Base-by-base conservation (phyloP, 176 grass and related monocot genomes). In the Lolium rigidum region DNA sequence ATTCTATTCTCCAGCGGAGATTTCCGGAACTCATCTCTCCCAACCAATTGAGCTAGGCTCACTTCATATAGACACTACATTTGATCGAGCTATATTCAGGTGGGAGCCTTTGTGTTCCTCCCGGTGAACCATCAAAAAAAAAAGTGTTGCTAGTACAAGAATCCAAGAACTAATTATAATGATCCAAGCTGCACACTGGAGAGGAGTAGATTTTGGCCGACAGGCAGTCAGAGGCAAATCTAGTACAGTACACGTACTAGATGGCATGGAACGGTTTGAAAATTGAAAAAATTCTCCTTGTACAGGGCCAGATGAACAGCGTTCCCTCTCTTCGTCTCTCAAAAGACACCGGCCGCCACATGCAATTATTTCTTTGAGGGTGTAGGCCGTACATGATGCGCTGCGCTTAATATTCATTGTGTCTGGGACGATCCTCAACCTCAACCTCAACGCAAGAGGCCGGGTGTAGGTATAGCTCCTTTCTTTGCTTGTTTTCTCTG, bases 261-360 rank as follows among this genome's bases (percentile, higher is more conserved):
- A 46, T 43, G 1, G 15, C 60, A 28, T 13, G 20, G 39, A 67
- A 70, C n/a, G n/a, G 65, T 77, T 84, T 91, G 26, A 85, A 87
- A 80, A 80, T 57, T 17, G 31, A 57, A 84, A 59, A 74, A 81
- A 61, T 71, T 70, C 76, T 63, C 17, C 68, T 1, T 77, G 77
- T 28, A 28, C 26, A 28, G 26, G 26, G 26, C 26, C 26, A 28
- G 26, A 71, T 62, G 77, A 88, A 77, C 50, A 87, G 51, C 31
- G 17, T 26, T 77, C 25, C 66, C 73, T 52, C 5, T 28, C 26
- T 28, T 28, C 26, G 26, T 28, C 26, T 28, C 26, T 28, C 26
- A 86, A 90, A 90, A 90, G 84, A 64, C 72, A 25, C 71, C 71
- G 71, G 26, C 78, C 71, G 46, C 83, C 83, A 70, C 38, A 69